These are phyloP conservation scores for Coemansia umbellata DNA, from an alignment of 192 early-diverging fungal genomes.

Conservation along the genomic window DNA sequence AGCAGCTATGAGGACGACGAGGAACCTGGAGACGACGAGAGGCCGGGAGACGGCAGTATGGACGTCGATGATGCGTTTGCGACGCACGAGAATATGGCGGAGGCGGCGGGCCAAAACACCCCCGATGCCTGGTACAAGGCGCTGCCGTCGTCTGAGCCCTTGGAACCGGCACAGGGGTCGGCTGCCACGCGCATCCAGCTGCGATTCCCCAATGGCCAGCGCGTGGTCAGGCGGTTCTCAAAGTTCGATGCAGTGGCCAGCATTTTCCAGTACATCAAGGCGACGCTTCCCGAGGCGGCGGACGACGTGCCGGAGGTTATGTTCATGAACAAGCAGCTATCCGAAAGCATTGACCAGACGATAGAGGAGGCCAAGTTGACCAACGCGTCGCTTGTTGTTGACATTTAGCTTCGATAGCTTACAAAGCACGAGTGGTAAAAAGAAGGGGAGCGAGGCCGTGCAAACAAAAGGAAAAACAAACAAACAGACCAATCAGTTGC, in stretches of 20 bases:
- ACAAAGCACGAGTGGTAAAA: too few relatives aligned
- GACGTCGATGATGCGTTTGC: conserved; percentile 26
- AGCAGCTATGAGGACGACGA: conserved; percentile 17
- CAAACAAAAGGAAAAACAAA: background rate
- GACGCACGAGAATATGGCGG: conserved; percentile 15
- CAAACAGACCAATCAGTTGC: too few relatives aligned
- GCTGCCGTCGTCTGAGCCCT: conserved; percentile 15
- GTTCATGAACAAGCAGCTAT: conserved; percentile 64
- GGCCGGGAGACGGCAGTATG: conserved; percentile 24
- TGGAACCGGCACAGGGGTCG: conserved; percentile 50
- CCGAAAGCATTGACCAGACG: conserved; percentile 61
- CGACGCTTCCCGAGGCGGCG: conserved; percentile 59
- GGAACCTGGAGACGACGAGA: conserved; percentile 28
- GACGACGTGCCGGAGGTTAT: conserved; percentile 60
- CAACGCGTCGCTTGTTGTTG: conserved; percentile 55
- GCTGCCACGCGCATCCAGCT: conserved; percentile 76
- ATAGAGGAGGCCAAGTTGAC: conserved; percentile 69
- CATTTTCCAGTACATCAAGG: conserved; percentile 85
- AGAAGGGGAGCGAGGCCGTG: background rate
- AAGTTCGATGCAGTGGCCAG: conserved; percentile 67
- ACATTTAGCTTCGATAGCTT: too few relatives aligned
- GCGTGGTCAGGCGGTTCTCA: conserved; percentile 70
- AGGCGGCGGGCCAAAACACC: background rate
- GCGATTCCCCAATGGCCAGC: conserved; percentile 75
- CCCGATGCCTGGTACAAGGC: conserved; percentile 35